Base-by-base conservation (phyloP, 1,284 basidiomycete species). In the Puccinia horiana region DNA sequence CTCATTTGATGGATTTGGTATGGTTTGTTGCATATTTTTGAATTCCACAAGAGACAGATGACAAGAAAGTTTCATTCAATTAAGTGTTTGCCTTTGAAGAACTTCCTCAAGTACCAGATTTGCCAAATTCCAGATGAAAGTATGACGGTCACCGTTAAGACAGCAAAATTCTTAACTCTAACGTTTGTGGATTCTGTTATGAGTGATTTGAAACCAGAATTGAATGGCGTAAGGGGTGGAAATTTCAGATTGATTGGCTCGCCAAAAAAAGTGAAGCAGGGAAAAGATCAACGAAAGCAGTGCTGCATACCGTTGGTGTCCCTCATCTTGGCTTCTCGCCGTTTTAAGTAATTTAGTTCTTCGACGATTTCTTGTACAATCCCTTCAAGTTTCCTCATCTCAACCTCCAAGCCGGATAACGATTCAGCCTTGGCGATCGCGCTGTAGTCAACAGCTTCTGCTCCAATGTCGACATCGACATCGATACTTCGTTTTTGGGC, bases 401-500 rank as follows among this genome's bases (percentile, higher is more conserved):
- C 96, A 0, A 95, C 96, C 88, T 99, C 97, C 56, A 99, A 90
- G 0, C 93, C 93, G 1, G 95, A 98, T 0, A 99, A 90, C 0
- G 94, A 96, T 88, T 99, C 96, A 87, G 98, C 96, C 88, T 98
- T 98, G 8, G 97, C 96, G 86, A 99, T 99, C 29, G 96, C 96
- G 86, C 98, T 98, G 90, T 99, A 99, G 88, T 99, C 97, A 58
- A 98, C 92, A 0, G 97, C 97, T 85, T 99, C 96, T 26, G 96
- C 96, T 69, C 96, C 96, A 87, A 99, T 96, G 86, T 99, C 97
- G 61, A 98, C 92, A 86, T 99, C 96, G 79, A 99, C 88, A 88
- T 99, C 96, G 84, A 99, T 88, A 32, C 92, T 90, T 47, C 93
- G 90, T 47, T 89, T 88, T 82, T 47, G 61, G 12, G 75, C 29